A percentile compares a stretch with the other conserved stretches of the same genome.
phyloP scores from a whole-genome alignment of 2,329 filamentous ascomycete genomes.

The Graphium sp. region DNA sequence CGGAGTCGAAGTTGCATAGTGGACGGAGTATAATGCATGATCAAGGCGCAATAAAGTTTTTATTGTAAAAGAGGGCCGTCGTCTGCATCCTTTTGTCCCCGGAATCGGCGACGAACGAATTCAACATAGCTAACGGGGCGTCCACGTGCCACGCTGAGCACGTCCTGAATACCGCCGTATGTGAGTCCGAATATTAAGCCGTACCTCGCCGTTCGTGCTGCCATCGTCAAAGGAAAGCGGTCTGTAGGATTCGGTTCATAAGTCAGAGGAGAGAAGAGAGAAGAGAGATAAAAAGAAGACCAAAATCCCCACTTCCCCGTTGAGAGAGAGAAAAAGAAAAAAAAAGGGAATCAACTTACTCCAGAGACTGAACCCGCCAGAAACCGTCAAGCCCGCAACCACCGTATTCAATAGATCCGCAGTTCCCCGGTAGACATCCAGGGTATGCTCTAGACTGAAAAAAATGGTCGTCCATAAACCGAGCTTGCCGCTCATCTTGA shows the following conservation, averaged over 20 bases:
- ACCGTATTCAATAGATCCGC: slow-evolving; percentile 70
- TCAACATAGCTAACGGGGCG: slow-evolving; percentile 61
- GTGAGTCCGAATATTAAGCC: slow-evolving; percentile 63
- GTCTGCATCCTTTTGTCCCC: too few relatives aligned
- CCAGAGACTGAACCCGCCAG: slow-evolving; percentile 74
- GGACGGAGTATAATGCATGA: too few relatives aligned
- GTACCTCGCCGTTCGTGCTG: slow-evolving; percentile 61
- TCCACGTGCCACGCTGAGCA: slow-evolving; percentile 49
- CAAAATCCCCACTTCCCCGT: not conserved
- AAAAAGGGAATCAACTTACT: slow-evolving; percentile 34
- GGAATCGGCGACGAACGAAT: slow-evolving; percentile 1
- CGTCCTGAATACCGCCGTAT: slow-evolving; percentile 72
- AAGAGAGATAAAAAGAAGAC: not conserved
- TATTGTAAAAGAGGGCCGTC: too few relatives aligned
- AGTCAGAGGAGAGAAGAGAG: not conserved
- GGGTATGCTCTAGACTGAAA: slow-evolving; percentile 67
- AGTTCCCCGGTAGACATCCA: slow-evolving; percentile 54
- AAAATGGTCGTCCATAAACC: slow-evolving; percentile 61
- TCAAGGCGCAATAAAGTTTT: too few relatives aligned
- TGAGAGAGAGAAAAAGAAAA: slow-evolving; percentile 1
- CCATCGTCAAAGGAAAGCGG: slow-evolving; percentile 61
- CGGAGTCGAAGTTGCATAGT: too few relatives aligned
- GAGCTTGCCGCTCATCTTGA: slow-evolving; percentile 56
- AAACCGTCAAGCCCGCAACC: slow-evolving; percentile 67
- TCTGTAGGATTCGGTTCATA: slow-evolving; percentile 27